Base-by-base conservation (phyloP, 495 filamentous ascomycete species). In the Annulohypoxylon moriforme region DNA sequence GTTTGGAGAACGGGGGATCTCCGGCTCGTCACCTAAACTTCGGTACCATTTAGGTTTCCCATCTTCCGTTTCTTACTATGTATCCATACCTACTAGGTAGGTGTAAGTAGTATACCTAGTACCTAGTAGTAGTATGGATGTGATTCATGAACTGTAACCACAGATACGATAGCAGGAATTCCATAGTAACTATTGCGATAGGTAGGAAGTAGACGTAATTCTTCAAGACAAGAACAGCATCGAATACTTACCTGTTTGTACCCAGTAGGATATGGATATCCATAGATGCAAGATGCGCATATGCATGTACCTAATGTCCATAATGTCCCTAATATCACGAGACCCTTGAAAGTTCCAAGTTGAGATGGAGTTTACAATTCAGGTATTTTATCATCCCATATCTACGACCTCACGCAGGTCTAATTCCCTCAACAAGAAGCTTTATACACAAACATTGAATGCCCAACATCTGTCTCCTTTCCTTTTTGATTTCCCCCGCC, bases 401-500 rank as follows among this genome's bases (percentile, higher is more conserved):
- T 52, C 42, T 58, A 69, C 14, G 27, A 22, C 31, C 18, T 58
- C 36, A 29, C 57, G 10, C 18, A 34, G 8, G 0, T 56, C 7
- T 25, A 25, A 7, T 24, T 5, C 9, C 3, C 27, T 52, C 31
- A 2, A 11, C 10, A 18, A 58, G 33, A 50, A 20, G 6, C 4
- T 62, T 64, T 64, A 53, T 69, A 59, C 67, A 64, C 9, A 58
- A 42, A 14, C 27, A 6, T n/a, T n/a, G n/a, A n/a, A 20, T 64
- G 34, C 36, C 36, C 52, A 40, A 24, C n/a, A 44, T 20, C 42
- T 42, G 40, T 25, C 22, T 24, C 52, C 16, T 31, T 59, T 60
- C 46, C 18, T 18, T 14, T 25, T 58, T 57, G 10, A 14, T 64
- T 59, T 55, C 18, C 58, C 53, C 60, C 33, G 34, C 44, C 67